A percentile compares a stretch with the other conserved stretches of the same genome.
phyloP scores from a whole-genome alignment of 2,329 filamentous ascomycete genomes.

The Alternaria sp. region DNA sequence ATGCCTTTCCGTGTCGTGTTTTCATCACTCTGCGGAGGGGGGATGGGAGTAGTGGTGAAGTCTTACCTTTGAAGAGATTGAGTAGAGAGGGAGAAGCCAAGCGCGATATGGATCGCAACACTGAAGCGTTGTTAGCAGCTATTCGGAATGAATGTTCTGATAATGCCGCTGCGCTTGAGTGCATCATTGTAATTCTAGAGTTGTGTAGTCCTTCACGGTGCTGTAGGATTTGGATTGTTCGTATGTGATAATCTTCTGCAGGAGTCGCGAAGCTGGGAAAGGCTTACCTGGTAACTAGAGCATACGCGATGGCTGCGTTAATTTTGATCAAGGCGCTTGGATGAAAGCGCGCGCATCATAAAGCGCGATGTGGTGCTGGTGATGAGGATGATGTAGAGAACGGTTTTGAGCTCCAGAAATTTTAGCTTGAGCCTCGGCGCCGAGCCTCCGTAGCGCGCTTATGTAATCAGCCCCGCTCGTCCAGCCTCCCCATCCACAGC shows the following conservation, averaged over 20 bases:
- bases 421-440: slow-evolving; percentile 25
- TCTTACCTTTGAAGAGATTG: slow-evolving; percentile 51
- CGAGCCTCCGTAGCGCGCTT: slow-evolving; percentile 27
- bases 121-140: slow-evolving; percentile 27
- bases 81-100: background rate
- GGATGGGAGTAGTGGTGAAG: slow-evolving; percentile 8
- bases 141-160: background rate
- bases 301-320: slow-evolving; percentile 18
- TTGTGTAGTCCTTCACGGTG: slow-evolving; percentile 58
- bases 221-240: slow-evolving; percentile 67
- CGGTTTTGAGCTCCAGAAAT: slow-evolving; percentile 31
- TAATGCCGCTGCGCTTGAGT: slow-evolving; percentile 17
- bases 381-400: slow-evolving; percentile 7
- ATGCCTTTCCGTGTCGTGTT: slow-evolving; percentile 70
- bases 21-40: slow-evolving; percentile 62
- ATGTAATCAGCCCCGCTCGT: slow-evolving; percentile 9
- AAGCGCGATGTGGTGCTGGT: slow-evolving; percentile 21
- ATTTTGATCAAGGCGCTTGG: slow-evolving; percentile 8
- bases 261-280: slow-evolving; percentile 6
- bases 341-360: slow-evolving; percentile 20
- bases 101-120: background rate
- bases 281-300: slow-evolving; percentile 22
- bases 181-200: slow-evolving; percentile 66
- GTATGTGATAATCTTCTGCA: slow-evolving; percentile 53
- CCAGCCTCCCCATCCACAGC: background rate